Conservation (phyloP, 2,329 filamentous ascomycete genomes). For the Nothophoma quercina region DNA sequence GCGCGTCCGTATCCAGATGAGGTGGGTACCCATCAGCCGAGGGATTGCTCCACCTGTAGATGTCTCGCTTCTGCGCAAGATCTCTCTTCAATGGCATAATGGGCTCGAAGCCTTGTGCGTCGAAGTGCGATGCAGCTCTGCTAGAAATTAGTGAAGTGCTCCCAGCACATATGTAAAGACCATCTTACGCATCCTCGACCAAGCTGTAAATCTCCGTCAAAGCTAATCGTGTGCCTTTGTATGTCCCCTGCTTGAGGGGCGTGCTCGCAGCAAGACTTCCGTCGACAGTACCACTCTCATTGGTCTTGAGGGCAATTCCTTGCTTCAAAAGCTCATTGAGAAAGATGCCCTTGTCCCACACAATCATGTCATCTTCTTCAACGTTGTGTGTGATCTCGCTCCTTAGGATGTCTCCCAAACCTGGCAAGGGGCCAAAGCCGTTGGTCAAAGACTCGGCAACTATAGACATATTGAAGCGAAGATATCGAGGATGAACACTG, state of each 20-base stretch:
- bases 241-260: constrained; percentile 10
- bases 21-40: constrained; percentile 3
- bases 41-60: constrained; percentile 10
- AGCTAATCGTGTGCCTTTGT: constrained; percentile 11
- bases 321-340: constrained; percentile 14
- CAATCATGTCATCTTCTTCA: constrained; percentile 11
- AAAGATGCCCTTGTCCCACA: constrained; percentile 19
- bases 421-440: constrained; percentile 4
- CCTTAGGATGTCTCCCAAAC: neutral
- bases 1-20: constrained; percentile 2
- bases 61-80: constrained; percentile 3
- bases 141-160: neutral
- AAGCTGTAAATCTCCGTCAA: constrained; percentile 16
- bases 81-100: constrained; percentile 13
- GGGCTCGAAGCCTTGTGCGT: constrained; percentile 14
- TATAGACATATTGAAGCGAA: constrained; percentile 6
- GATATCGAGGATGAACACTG: neutral
- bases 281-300: neutral
- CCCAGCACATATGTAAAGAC: no score
- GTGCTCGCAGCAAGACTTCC: neutral
- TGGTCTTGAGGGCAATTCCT: constrained; percentile 6
- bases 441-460: neutral
- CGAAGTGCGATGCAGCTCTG: constrained; percentile 11
- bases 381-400: constrained; percentile 6
- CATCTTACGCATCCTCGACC: constrained; percentile 11